These are phyloP conservation scores for Penicillium sp. DNA, from an alignment of 2,329 filamentous ascomycete genomes.

Conservation along the genomic window DNA sequence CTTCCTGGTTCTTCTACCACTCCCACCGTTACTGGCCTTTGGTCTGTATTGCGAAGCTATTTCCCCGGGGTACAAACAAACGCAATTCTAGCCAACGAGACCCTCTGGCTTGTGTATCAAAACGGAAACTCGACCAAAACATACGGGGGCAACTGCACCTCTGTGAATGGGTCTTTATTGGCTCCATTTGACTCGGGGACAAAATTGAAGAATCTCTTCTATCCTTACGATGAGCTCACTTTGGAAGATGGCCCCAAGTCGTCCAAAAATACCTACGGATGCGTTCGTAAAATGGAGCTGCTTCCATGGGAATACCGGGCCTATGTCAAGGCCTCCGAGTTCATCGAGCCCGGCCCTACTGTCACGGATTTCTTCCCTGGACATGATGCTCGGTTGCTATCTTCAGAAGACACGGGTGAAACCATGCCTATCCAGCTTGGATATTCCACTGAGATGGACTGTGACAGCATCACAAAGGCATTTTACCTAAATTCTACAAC, in stretches of 20 bases:
- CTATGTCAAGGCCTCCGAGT: slow-evolving; percentile 55
- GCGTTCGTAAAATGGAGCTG: slow-evolving; percentile 53
- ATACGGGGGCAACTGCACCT: slow-evolving; percentile 54
- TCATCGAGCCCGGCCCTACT: slow-evolving; percentile 52
- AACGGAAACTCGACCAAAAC: slow-evolving; percentile 48
- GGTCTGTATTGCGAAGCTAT: slow-evolving; percentile 56
- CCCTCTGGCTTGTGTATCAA: slow-evolving; percentile 46
- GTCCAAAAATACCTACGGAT: slow-evolving; percentile 55
- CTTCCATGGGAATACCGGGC: slow-evolving; percentile 58
- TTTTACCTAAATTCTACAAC: slow-evolving; percentile 56
- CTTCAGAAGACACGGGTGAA: slow-evolving; percentile 47
- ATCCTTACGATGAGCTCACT: slow-evolving; percentile 56
- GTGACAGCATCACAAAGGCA: slow-evolving; percentile 50
- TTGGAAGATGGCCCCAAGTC: slow-evolving; percentile 47
- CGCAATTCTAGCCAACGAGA: slow-evolving; percentile 41
- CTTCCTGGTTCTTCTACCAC: slow-evolving; percentile 53
- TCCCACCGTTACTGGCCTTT: slow-evolving; percentile 58
- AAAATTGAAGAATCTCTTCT: slow-evolving; percentile 62
- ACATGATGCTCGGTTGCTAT: slow-evolving; percentile 58
- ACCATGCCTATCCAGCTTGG: slow-evolving; percentile 50
- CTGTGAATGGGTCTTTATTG: slow-evolving; percentile 47
- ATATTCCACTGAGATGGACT: slow-evolving; percentile 62
- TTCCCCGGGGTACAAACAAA: slow-evolving; percentile 52
- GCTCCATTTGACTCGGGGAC: slow-evolving; percentile 55
- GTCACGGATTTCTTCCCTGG: slow-evolving; percentile 61